Base-by-base conservation (phyloP, 805 yeast genomes). In the Lachancea cidri region DNA sequence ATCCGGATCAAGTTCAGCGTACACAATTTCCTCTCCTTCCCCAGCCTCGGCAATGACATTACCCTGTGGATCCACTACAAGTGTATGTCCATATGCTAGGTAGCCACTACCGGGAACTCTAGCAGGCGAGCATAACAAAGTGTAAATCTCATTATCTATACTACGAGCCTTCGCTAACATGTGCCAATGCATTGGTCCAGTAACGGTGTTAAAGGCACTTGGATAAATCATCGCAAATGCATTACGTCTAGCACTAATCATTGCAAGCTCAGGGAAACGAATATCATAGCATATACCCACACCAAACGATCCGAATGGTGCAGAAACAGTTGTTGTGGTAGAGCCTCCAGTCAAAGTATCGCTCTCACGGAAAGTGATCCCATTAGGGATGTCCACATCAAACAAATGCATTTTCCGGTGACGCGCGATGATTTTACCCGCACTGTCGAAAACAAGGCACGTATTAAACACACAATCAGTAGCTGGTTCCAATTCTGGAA, bases 331-430 rank as follows among this genome's bases (percentile, higher is more conserved):
- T 1, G 98, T 87, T 31, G 94, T 83, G 57, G 82, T 81, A 51
- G 75, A 70, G 17, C 97, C 98, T 8, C 87, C 86, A 7, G 83
- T 73, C 45, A 93, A 70, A 2, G 86, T 76, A 19, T 71, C 71
- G 35, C 86, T 79, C 60, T 91, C 98, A 58, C 83, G 79, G 70
- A 91, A 91, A 9, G 88, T 77, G 58, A 93, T 88, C 38, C 91
- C 89, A 35, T 83, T 82, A 1, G 97, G 96, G 40, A 91, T 87
- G 49, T 87, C 93, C 43, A 91, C 86, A 58, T 91, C 98, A 55
- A 91, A 91, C 47, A 91, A 64, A 59, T 91, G 98, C 2, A 79
- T 89, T 57, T 91, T 91, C 51, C 98, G 76, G 62, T 87, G 98
- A 55, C 82, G 85, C 36, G 87, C 96, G 41, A 91, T 76, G 42